Evolutionary conservation across 2,329 filamentous ascomycete genomes (phyloP), one percentile per base, ranked within the genome.

Genomic region (Fusarium drepaniforme): DNA sequence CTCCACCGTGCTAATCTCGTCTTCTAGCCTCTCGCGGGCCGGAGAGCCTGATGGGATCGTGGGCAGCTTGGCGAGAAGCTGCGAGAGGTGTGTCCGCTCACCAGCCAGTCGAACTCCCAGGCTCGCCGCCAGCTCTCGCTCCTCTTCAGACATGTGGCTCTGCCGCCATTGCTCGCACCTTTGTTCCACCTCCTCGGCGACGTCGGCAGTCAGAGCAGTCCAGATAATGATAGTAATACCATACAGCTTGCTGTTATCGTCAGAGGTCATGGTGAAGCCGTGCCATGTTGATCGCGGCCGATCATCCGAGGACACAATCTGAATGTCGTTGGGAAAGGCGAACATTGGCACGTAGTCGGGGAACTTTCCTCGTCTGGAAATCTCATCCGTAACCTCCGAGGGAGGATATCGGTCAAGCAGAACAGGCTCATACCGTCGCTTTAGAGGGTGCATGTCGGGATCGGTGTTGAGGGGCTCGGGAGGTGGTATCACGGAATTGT

Each of bases 341-440:
- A 99, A 99, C 97, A 99, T 98, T 67, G 97, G 97, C 21, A 99
- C 95, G 80, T 98, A 99, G 81, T 99, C 97, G 1, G 97, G 97
- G 80, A 99, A 98, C 67, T 90, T 92, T 64, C 95, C 95, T 80
- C 97, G 90, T 79, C 93, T 90, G 77, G 94, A 91, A 62, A 93
- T 84, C 77, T 98, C 96, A 68, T 98, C 95, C 25, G 91, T 88
- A 80, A 95, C 93, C 74, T 91, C 90, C 81, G 95, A 94, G 18
- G 95, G 93, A 9, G 97, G 97, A 79, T 98, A 98, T 82, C 96
- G 91, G 83, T 99, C 97, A 35, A 99, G 90, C 25, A 99, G 87
- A n/a, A 98, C 96, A 9, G 97, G 97, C 82, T 99, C 97, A 82
- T 98, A 98, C 68, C 94, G 93, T 73, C 96, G 91, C 85, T 97